phyloP scores from a whole-genome alignment of 1,284 basidiomycete species.

The Kwoniella shivajii region DNA sequence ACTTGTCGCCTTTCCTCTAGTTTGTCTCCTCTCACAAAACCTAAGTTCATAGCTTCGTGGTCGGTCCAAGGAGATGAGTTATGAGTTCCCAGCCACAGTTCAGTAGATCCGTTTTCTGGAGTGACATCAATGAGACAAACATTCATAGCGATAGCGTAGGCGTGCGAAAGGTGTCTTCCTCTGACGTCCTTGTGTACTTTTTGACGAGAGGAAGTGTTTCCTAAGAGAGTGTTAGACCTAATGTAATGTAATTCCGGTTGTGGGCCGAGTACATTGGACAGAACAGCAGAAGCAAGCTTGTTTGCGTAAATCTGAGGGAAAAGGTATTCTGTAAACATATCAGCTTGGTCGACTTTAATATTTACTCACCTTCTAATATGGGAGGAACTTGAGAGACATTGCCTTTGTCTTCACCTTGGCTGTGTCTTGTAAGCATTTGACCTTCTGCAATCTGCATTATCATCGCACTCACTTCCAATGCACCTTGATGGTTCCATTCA shows the following conservation, averaged over 20 bases:
- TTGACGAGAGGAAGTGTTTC: slow-evolving; percentile 16
- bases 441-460: not conserved
- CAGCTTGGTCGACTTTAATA: not conserved
- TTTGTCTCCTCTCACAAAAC: slow-evolving; percentile 9
- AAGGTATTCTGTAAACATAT: slow-evolving; percentile 6
- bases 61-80: slow-evolving; percentile 9
- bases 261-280: slow-evolving; percentile 20
- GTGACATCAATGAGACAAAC: slow-evolving; percentile 13
- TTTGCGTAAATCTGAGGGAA: slow-evolving; percentile 23
- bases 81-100: slow-evolving; percentile 21
- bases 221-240: slow-evolving; percentile 21
- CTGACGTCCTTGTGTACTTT: slow-evolving; percentile 21
- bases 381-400: slow-evolving; percentile 26
- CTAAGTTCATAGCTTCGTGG: slow-evolving; percentile 6
- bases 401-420: slow-evolving; percentile 15
- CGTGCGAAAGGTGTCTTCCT: slow-evolving; percentile 17
- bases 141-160: slow-evolving; percentile 21
- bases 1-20: slow-evolving; percentile 16
- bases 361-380: slow-evolving; percentile 14
- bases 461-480: slow-evolving; percentile 16
- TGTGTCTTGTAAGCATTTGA: not conserved
- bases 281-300: slow-evolving; percentile 11
- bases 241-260: slow-evolving; percentile 21
- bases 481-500: slow-evolving; percentile 12
- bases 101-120: slow-evolving; percentile 23